Conservation (phyloP, 164 flowering plant species). For the Santalum album region DNA sequence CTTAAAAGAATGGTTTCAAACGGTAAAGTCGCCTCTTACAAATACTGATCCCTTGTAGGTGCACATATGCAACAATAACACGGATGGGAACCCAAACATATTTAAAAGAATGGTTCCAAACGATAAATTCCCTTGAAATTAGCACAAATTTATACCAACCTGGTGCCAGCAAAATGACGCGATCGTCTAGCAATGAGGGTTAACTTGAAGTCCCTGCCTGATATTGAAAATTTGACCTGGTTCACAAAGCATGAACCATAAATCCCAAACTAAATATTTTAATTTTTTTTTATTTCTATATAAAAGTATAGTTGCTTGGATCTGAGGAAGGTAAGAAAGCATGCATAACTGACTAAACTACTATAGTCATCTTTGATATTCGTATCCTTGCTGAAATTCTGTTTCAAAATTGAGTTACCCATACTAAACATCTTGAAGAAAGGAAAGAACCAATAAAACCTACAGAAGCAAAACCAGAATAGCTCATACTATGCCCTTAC, state of each 20-base stretch:
- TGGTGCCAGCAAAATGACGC: slow-evolving; percentile 98
- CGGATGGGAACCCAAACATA: background rate
- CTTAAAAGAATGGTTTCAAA: no score
- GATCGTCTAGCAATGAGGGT: slow-evolving; percentile 96
- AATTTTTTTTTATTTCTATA: background rate
- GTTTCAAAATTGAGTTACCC: no score
- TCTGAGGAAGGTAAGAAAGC: no score
- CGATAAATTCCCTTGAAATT: background rate
- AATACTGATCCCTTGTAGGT: background rate
- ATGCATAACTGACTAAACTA: no score
- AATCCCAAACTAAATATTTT: background rate
- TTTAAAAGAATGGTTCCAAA: background rate
- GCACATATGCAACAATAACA: background rate
- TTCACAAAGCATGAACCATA: slow-evolving; percentile 13
- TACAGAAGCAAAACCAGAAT: no score
- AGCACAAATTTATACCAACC: slow-evolving; percentile 33
- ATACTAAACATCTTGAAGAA: no score
- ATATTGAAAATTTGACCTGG: slow-evolving; percentile 62
- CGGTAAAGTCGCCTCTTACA: no score
- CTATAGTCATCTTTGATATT: no score
- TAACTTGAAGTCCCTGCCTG: slow-evolving; percentile 58
- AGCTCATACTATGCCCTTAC: no score
- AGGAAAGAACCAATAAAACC: no score
- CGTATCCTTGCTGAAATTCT: no score
- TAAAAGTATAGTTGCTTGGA: background rate